Percentiles rank a stretch among this genome's conserved stretches.
Conservation (phyloP, 331 rosid species). For the Saraca asoca region DNA sequence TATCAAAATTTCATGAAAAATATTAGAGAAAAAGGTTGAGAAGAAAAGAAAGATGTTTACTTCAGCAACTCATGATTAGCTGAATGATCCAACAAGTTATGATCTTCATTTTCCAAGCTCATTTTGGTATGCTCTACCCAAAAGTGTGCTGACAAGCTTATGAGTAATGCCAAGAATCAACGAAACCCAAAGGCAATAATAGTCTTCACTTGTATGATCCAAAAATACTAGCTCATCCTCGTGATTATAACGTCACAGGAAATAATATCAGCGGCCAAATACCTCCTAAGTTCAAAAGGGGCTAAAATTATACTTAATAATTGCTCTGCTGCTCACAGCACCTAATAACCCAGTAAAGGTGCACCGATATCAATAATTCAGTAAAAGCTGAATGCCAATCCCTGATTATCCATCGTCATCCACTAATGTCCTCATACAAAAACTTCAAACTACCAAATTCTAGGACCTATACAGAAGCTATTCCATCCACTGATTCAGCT, state of each 20-base stretch:
- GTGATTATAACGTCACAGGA: not conserved
- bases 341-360: slow-evolving; percentile 29
- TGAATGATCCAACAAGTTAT: slow-evolving; percentile 43
- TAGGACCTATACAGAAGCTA: slow-evolving; percentile 36
- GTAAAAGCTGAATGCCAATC: slow-evolving; percentile 26
- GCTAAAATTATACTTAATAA: slow-evolving; percentile 27
- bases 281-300: slow-evolving; percentile 25
- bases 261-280: slow-evolving; percentile 24
- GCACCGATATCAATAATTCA: slow-evolving; percentile 25
- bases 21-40: slow-evolving; percentile 1
- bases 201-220: slow-evolving; percentile 23
- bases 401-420: slow-evolving; percentile 32
- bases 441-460: slow-evolving; percentile 40
- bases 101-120: slow-evolving; percentile 66
- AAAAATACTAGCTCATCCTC: slow-evolving; percentile 21
- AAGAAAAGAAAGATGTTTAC: slow-evolving; percentile 46
- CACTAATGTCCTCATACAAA: slow-evolving; percentile 32
- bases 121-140: slow-evolving; percentile 50
- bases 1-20: slow-evolving; percentile 15
- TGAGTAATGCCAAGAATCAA: slow-evolving; percentile 28
- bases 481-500: slow-evolving; percentile 54
- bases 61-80: slow-evolving; percentile 50
- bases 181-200: slow-evolving; percentile 30
- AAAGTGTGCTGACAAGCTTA: slow-evolving; percentile 32
- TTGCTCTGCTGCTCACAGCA: slow-evolving; percentile 34